Base-by-base conservation (phyloP, 1,284 basidiomycete species). In the Athelia psychrophila region DNA sequence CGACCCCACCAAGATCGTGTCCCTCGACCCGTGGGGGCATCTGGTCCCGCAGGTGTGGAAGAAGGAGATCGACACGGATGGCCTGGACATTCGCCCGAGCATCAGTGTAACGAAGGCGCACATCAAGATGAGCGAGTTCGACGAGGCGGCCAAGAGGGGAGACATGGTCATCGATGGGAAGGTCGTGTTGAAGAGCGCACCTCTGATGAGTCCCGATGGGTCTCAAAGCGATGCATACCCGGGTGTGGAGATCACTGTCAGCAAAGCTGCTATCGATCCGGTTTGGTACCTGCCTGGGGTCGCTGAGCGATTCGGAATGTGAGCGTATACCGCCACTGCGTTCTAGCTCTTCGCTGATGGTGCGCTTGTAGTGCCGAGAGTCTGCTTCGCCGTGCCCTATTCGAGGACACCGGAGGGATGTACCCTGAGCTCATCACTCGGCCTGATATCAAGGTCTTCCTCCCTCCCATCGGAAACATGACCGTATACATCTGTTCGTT, bases 261-360 rank as follows among this genome's bases (percentile, higher is more conserved):
- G 84, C 64, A 96, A 96, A 73, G 93, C 91, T 0, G 91, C 91
- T 0, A 86, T 95, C 9, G 93, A 95, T 64, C 93, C 92, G 0
- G 93, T 97, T 12, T 98, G 95, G 95, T 94, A 89, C 67, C 75
- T 98, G 0, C 95, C 96, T 35, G 94, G 95, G n/a, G 85, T 96
- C 1, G 93, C 93, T 1, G 86, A 91, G 59, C 78, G 93, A 25
- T 92, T 96, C 62, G 88, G 86, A 38, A 93, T 96, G 88, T 90
- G 58, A 65, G 87, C 76, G 40, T 30, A 30, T 35, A n/a, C 16
- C 36, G 30, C 50, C 51, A 16, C 35, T 35, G 24, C 36, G 48
- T n/a, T n/a, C n/a, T 23, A 2, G 13, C n/a, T 44, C 23, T 16
- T 46, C 19, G 44, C 50, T 47, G 44, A 30, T 44, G 40, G 38